phyloP scores from a whole-genome alignment of 78 protist species.

The Abeoforma whisleri region DNA sequence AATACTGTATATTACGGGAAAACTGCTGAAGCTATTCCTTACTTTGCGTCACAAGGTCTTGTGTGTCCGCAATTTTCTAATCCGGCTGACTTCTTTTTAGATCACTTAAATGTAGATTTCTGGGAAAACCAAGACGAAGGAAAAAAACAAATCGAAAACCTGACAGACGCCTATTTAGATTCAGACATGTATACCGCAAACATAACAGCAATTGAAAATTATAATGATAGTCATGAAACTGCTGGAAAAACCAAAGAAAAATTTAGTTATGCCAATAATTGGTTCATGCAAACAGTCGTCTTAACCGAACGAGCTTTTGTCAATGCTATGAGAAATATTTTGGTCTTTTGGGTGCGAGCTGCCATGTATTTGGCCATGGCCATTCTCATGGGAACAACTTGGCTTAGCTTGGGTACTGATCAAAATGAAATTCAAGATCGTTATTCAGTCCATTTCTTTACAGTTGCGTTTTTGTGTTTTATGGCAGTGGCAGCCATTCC shows the following conservation, averaged over 20 bases:
- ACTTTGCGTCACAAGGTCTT: constrained; percentile 34
- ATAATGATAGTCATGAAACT: too few relatives aligned
- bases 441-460: neutral
- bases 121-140: too few relatives aligned
- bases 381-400: constrained; percentile 20
- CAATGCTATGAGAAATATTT: constrained; percentile 5
- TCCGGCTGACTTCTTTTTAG: constrained; percentile 51
- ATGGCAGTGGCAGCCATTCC: constrained; percentile 42
- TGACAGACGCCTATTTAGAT: too few relatives aligned
- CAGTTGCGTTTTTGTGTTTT: constrained; percentile 29
- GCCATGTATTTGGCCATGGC: constrained; percentile 25
- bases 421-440: neutral
- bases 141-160: too few relatives aligned
- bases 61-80: constrained; percentile 41
- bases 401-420: neutral
- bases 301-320: neutral
- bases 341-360: constrained; percentile 24
- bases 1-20: constrained; percentile 50
- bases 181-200: too few relatives aligned
- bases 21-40: neutral
- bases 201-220: too few relatives aligned
- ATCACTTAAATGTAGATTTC: too few relatives aligned
- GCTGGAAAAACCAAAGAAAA: too few relatives aligned
- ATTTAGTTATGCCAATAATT: too few relatives aligned
- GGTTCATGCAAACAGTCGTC: too few relatives aligned